Base-by-base conservation (phyloP, 1,284 basidiomycete genomes). In the Fereydounia khargensis region DNA sequence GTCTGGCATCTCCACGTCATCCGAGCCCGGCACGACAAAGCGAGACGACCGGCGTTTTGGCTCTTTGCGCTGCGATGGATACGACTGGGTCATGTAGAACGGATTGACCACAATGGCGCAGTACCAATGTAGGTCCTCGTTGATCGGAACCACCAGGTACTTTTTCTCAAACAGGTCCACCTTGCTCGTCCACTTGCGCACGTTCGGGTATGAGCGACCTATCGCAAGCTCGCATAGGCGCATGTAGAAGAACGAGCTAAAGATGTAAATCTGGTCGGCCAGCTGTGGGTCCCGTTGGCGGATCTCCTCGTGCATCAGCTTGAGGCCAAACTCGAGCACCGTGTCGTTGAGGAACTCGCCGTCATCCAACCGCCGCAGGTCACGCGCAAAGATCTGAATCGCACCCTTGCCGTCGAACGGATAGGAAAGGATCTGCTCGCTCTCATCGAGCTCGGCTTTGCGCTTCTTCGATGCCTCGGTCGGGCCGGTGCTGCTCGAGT, bases 211-310 rank as follows among this genome's bases (percentile, higher is more conserved):
- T 14, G 86, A 86, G 40, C 85, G 44, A 24, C 42, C 40, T 20
- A 69, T 59, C 14, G 57, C 32, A 16, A 56, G 37, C 19, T 41
- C 84, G 49, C 85, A 85, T n/a, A 98, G 78, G 71, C 92, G 91
- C 78, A 91, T 88, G 79, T 91, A 97, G 77, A 99, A 97, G 79
- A 96, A 99, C 0, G 92, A 91, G 73, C 86, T 97, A 80, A 98
- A 97, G 6, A 98, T 81, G 70, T 96, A 85, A 2, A 94, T 82
- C 61, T 88, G 81, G 6, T 86, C 82, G 2, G 84, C 87, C 10
- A 89, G 77, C 10, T 79, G 79, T 0, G 86, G 84, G 48, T 86
- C 71, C 6, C 21, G 67, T 74, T 21, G 20, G 6, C 61, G 52
- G 20, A 67, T 61, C 22, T 62, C 21, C 18, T 71, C 60, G 34